Evolutionary conservation across 2,329 filamentous ascomycete genomes (phyloP).

Genomic region (Biscogniauxia sp.): DNA sequence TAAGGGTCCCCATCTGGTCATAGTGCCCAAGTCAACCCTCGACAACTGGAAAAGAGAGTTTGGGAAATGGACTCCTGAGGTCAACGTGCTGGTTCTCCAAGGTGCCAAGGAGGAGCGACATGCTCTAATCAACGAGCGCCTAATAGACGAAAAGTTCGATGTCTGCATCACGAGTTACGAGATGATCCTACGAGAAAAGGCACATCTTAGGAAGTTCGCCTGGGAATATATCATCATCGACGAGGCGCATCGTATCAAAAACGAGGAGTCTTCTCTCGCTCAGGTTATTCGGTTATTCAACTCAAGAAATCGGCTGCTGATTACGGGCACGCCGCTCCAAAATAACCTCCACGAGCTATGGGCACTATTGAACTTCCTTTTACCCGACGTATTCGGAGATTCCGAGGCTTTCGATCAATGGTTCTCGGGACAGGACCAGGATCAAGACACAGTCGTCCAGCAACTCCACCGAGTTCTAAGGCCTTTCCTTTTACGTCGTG

Average conservation of each 20-base stretch:
- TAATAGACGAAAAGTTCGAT: slow-evolving; percentile 95
- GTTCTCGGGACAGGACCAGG: slow-evolving; percentile 87
- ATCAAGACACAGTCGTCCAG: slow-evolving; percentile 94
- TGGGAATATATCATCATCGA: slow-evolving; percentile 99
- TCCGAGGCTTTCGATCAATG: slow-evolving; percentile 96
- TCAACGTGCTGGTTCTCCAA: slow-evolving; percentile 90
- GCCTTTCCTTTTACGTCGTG: slow-evolving; percentile 90
- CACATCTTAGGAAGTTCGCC: slow-evolving; percentile 92
- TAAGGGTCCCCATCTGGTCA: slow-evolving; percentile 85
- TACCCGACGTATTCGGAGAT: slow-evolving; percentile 98
- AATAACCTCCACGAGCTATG: slow-evolving; percentile 98
- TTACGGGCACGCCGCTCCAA: slow-evolving; percentile 93
- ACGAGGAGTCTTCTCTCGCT: slow-evolving; percentile 94
- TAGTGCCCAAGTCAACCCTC: slow-evolving; percentile 92
- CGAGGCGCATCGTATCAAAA: slow-evolving; percentile 97
- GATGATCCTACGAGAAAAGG: slow-evolving; percentile 95
- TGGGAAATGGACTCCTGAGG: slow-evolving; percentile 88
- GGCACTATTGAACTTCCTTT: slow-evolving; percentile 93
- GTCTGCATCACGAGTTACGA: slow-evolving; percentile 99
- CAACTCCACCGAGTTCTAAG: slow-evolving; percentile 91
- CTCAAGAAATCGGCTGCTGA: slow-evolving; percentile 90
- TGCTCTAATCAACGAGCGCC: slow-evolving; percentile 80
- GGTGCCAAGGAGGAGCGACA: slow-evolving; percentile 93
- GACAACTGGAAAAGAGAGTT: slow-evolving; percentile 99
- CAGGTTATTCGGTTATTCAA: slow-evolving; percentile 96